A percentile compares a stretch with the other conserved stretches of the same genome.
These are phyloP conservation scores for Ustilago curta DNA, from an alignment of 1,284 basidiomycete genomes.

Conservation along the genomic window DNA sequence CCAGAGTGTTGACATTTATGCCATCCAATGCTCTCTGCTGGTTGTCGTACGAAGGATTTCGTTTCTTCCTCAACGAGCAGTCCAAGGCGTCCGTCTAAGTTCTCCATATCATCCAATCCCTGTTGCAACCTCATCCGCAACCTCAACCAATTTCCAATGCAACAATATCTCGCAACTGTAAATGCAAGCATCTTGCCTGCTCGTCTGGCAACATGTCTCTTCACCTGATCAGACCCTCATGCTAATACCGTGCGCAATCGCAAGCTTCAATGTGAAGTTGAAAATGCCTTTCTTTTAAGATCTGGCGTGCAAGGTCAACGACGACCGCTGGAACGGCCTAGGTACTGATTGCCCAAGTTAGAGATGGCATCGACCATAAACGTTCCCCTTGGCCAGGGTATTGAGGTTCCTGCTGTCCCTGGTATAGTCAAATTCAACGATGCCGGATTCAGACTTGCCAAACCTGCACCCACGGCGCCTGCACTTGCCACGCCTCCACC, in stretches of 20 bases:
- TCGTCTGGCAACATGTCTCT: no score
- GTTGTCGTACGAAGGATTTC: conserved; percentile 73
- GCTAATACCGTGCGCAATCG: conserved; percentile 30
- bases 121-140: no score
- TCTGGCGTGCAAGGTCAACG: conserved; percentile 11
- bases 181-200: conserved; percentile 7
- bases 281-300: background rate
- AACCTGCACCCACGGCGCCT: conserved; percentile 14
- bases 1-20: conserved; percentile 93
- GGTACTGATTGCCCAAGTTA: conserved; percentile 47
- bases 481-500: conserved; percentile 6
- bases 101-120: no score
- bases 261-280: background rate
- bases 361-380: conserved; percentile 50
- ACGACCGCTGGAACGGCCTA: conserved; percentile 33
- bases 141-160: no score
- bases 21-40: conserved; percentile 97
- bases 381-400: conserved; percentile 48
- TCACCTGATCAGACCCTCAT: conserved; percentile 7
- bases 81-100: conserved; percentile 38
- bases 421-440: conserved; percentile 29
- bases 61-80: conserved; percentile 64
- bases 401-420: conserved; percentile 14
- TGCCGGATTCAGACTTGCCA: conserved; percentile 26
- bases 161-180: background rate